Evolutionary conservation across 2,329 filamentous ascomycete genomes (phyloP), one percentile per base, ranked within the genome.

Genomic region (Hansfordia pulvinata): DNA sequence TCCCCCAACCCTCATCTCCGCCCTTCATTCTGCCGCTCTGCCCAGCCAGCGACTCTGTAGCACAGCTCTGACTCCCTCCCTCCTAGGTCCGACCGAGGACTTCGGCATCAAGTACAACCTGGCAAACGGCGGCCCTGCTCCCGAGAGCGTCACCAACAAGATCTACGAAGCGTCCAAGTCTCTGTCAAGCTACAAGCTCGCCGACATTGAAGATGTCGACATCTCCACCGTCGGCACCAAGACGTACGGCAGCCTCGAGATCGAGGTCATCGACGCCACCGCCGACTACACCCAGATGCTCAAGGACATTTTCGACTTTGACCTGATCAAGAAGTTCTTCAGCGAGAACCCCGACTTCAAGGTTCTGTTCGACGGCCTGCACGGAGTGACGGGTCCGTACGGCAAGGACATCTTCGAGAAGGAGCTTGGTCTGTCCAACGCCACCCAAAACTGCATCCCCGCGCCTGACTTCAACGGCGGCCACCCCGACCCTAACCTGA

Each of bases 31-130:
- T n/a, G n/a, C n/a, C n/a, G n/a, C n/a, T n/a, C n/a, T n/a, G n/a
- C n/a, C n/a, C n/a, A n/a, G n/a, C n/a, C n/a, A n/a, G n/a, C n/a
- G n/a, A n/a, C n/a, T n/a, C n/a, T n/a, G n/a, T n/a, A n/a, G n/a
- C 13, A 26, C 13, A 23, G 27, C 20, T 27, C 29, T 31, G 29
- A 40, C 19, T 7, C 21, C 21, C 15, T 23, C 14, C 29, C 17
- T 9, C 25, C 22, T 42, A 93, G 84, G 86, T 27, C 90, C 90
- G 35, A 79, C 73, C 42, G 80, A 90, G 52, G 90, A 98, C 59
- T 98, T 98, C 46, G 90, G 90, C 43, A 98, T 98, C 76, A 98
- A 98, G 65, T 98, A 98, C 72, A 98, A 98, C 68, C 68, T 98
- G 32, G 67, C 84, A 53, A 96, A 98, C 49, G 90, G 90, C 44